Evolutionary conservation across 2,329 filamentous ascomycete species (phyloP).

Genomic region (Periconia macrospinosa): DNA sequence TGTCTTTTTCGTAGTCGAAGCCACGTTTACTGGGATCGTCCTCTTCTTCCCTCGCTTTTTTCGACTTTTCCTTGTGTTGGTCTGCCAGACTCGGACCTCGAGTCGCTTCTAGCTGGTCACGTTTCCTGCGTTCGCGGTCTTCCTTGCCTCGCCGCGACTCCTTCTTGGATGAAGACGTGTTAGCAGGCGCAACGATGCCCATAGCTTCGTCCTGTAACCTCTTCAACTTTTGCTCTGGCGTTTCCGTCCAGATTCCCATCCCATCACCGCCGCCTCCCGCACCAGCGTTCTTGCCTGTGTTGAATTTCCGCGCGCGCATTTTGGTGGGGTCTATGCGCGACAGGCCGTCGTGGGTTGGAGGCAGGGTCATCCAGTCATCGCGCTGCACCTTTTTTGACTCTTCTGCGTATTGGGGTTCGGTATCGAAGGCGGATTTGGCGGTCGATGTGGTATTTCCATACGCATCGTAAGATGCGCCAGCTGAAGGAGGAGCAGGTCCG

Average conservation of each 20-base stretch:
- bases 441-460: slow-evolving; percentile 13
- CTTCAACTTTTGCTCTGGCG: slow-evolving; percentile 81
- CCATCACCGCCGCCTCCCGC: slow-evolving; percentile 43
- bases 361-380: slow-evolving; percentile 67
- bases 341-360: slow-evolving; percentile 53
- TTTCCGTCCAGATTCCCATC: slow-evolving; percentile 83
- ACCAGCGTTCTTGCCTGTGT: slow-evolving; percentile 65
- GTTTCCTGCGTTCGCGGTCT: slow-evolving; percentile 54
- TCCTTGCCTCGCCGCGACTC: slow-evolving; percentile 41
- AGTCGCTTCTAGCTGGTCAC: slow-evolving; percentile 56
- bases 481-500: slow-evolving; percentile 48
- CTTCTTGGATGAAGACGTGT: slow-evolving; percentile 21
- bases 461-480: slow-evolving; percentile 15
- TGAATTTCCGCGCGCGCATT: slow-evolving; percentile 79
- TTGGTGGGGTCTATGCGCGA: slow-evolving; percentile 79
- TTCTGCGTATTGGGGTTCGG: slow-evolving; percentile 31
- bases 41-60: slow-evolving; percentile 64
- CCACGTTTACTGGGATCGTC: slow-evolving; percentile 88
- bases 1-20: slow-evolving; percentile 94
- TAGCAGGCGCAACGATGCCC: slow-evolving; percentile 60
- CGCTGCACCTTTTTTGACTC: slow-evolving; percentile 59
- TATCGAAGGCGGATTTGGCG: slow-evolving; percentile 35
- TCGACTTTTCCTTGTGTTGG: slow-evolving; percentile 45
- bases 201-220: slow-evolving; percentile 80
- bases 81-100: slow-evolving; percentile 51